These are phyloP conservation scores for Hylodesmum podocarpum DNA, from an alignment of 306 rosid genomes.

Conservation along the genomic window DNA sequence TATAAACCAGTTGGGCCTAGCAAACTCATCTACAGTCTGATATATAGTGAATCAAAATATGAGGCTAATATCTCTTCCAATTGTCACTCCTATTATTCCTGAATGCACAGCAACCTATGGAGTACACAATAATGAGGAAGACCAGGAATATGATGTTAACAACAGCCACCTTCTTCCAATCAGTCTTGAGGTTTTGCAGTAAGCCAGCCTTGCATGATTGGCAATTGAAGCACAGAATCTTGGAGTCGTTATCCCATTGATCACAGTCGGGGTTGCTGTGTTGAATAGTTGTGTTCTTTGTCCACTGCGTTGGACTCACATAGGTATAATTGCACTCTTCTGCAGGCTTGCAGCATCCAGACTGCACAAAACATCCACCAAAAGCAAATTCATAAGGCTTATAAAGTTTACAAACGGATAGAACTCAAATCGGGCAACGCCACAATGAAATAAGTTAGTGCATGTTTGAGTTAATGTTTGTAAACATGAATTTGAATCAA, in stretches of 20 bases:
- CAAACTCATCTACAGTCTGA: slow-evolving; percentile 34
- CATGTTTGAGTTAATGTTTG: too few species aligned
- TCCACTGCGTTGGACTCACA: slow-evolving; percentile 51
- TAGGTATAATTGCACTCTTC: slow-evolving; percentile 48
- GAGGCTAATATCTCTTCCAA: slow-evolving; percentile 34
- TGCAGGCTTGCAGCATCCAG: slow-evolving; percentile 90
- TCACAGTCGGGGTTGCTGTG: slow-evolving; percentile 49
- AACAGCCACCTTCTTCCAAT: slow-evolving; percentile 71
- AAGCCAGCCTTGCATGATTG: slow-evolving; percentile 86
- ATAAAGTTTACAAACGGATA: too few species aligned
- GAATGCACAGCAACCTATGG: slow-evolving; percentile 84
- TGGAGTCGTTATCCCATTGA: slow-evolving; percentile 49
- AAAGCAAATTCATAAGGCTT: not conserved
- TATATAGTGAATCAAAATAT: not conserved
- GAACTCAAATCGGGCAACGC: too few species aligned
- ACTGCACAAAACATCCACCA: slow-evolving; percentile 40
- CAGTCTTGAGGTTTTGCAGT: slow-evolving; percentile 58
- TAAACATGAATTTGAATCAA: too few species aligned
- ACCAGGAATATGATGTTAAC: slow-evolving; percentile 57
- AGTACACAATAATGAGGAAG: slow-evolving; percentile 67
- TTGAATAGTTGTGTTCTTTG: not conserved
- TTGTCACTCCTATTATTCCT: slow-evolving; percentile 62
- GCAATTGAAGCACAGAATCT: slow-evolving; percentile 64
- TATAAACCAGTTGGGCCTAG: slow-evolving; percentile 15
- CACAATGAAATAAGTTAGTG: too few species aligned